Percentiles rank a stretch among this genome's conserved stretches.
Evolutionary conservation across 2,329 filamentous ascomycete genomes (phyloP).

Genomic region (Byssothecium circinans): DNA sequence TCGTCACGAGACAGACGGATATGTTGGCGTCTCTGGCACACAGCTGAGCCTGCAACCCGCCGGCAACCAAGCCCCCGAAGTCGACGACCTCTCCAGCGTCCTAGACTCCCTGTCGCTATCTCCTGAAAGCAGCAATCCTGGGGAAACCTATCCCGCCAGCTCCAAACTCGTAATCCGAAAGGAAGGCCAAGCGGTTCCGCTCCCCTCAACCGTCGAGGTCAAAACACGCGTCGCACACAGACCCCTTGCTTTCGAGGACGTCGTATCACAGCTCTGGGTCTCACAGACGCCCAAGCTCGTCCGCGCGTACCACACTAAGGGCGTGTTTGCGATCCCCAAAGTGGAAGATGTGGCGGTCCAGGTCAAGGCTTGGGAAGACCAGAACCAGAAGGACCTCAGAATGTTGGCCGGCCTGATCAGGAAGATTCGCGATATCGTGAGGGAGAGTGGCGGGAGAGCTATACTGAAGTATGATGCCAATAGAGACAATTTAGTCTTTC

Average conservation of each 20-base stretch:
- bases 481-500: slow-evolving; percentile 10
- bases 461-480: slow-evolving; percentile 14
- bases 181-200: slow-evolving; percentile 26
- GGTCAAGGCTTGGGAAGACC: slow-evolving; percentile 19
- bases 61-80: not conserved
- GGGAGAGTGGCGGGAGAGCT: slow-evolving; percentile 11
- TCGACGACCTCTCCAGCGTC: slow-evolving; percentile 6
- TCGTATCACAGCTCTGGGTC: slow-evolving; percentile 50
- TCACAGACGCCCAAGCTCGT: slow-evolving; percentile 54
- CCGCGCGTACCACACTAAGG: slow-evolving; percentile 47
- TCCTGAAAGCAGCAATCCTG: slow-evolving; percentile 1
- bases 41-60: slow-evolving; percentile 1
- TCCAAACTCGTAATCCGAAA: slow-evolving; percentile 25
- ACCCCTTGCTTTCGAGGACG: slow-evolving; percentile 37
- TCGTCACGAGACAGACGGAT: slow-evolving; percentile 48
- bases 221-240: slow-evolving; percentile 47
- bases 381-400: slow-evolving; percentile 7
- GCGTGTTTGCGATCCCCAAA: slow-evolving; percentile 33
- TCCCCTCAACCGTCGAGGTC: slow-evolving; percentile 48
- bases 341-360: slow-evolving; percentile 15
- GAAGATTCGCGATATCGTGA: slow-evolving; percentile 13
- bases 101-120: slow-evolving; percentile 10
- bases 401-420: slow-evolving; percentile 12
- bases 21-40: slow-evolving; percentile 21
- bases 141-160: not conserved